These are phyloP conservation scores for Lentinus polychrous DNA, from an alignment of 1,284 basidiomycete species.

Conservation along the genomic window DNA sequence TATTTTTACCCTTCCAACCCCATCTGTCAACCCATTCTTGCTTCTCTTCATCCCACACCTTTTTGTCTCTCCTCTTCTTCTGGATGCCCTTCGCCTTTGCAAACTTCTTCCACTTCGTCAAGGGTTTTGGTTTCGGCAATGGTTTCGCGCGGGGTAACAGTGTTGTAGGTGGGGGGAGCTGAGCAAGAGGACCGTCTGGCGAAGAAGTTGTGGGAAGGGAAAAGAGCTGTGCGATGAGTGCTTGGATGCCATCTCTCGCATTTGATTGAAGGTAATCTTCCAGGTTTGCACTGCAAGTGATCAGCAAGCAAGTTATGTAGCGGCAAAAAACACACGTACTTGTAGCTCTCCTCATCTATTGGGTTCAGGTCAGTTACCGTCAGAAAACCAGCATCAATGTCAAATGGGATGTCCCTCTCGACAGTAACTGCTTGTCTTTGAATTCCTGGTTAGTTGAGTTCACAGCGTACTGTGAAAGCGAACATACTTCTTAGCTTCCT, in stretches of 20 bases:
- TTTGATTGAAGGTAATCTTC: conserved; percentile 78
- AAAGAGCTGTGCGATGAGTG: conserved; percentile 78
- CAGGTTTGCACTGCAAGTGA: conserved; percentile 51
- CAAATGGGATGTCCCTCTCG: conserved; percentile 76
- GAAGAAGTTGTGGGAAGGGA: conserved; percentile 73
- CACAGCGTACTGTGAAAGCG: neutral
- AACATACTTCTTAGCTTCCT: conserved; percentile 58
- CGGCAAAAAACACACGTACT: conserved; percentile 37
- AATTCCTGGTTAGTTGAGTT: neutral
- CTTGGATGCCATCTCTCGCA: conserved; percentile 83
- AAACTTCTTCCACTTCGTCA: conserved; percentile 97
- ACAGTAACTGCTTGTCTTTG: conserved; percentile 60
- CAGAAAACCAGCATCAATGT: conserved; percentile 79
- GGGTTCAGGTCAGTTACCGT: conserved; percentile 86
- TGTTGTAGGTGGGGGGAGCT: conserved; percentile 73
- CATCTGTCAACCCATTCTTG: conserved; percentile 93
- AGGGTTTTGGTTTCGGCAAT: conserved; percentile 86
- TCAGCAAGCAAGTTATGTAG: neutral
- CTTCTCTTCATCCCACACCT: conserved; percentile 91
- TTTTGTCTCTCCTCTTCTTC: conserved; percentile 74
- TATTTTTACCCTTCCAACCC: conserved; percentile 91
- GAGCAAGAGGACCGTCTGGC: conserved; percentile 79
- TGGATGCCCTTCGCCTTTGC: conserved; percentile 93
- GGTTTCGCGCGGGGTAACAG: conserved; percentile 87
- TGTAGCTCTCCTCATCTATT: conserved; percentile 75